These are phyloP conservation scores for Chalciporus chontae DNA, from an alignment of 768 basidiomycete species.

Conservation along the genomic window DNA sequence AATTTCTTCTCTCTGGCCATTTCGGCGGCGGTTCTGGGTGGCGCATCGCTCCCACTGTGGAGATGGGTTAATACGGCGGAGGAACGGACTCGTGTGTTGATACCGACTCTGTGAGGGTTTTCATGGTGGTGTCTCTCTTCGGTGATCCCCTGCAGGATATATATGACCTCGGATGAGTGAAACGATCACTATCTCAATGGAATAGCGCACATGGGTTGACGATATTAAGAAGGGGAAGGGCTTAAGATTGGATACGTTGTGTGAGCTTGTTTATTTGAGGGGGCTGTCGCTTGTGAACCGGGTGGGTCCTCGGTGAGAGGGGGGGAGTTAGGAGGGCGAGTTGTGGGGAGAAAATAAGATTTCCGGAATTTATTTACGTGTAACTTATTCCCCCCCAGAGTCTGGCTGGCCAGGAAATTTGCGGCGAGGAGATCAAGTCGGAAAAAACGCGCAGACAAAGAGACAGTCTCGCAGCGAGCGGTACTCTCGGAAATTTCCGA, in stretches of 20 bases:
- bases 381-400: slow-evolving; percentile 8
- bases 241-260: neutral
- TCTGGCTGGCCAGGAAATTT: slow-evolving; percentile 5
- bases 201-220: slow-evolving; percentile 19
- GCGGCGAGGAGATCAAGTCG: slow-evolving; percentile 6
- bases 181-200: slow-evolving; percentile 8
- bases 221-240: neutral
- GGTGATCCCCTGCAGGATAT: slow-evolving; percentile 26
- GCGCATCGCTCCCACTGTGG: slow-evolving; percentile 24
- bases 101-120: slow-evolving; percentile 20
- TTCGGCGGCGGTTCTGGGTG: slow-evolving; percentile 40
- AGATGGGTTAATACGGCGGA: slow-evolving; percentile 9
- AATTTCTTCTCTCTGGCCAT: slow-evolving; percentile 49
- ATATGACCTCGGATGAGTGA: slow-evolving; percentile 18
- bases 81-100: neutral
- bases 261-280: neutral
- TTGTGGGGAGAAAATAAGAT: neutral
- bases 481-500: slow-evolving; percentile 29
- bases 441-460: slow-evolving; percentile 20
- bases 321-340: slow-evolving; percentile 2
- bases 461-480: slow-evolving; percentile 7
- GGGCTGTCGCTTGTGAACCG: neutral
- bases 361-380: slow-evolving; percentile 12
- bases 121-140: slow-evolving; percentile 18
- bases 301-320: neutral